phyloP scores from a whole-genome alignment of 345 rosid genomes.

The Trapa bicornis region DNA sequence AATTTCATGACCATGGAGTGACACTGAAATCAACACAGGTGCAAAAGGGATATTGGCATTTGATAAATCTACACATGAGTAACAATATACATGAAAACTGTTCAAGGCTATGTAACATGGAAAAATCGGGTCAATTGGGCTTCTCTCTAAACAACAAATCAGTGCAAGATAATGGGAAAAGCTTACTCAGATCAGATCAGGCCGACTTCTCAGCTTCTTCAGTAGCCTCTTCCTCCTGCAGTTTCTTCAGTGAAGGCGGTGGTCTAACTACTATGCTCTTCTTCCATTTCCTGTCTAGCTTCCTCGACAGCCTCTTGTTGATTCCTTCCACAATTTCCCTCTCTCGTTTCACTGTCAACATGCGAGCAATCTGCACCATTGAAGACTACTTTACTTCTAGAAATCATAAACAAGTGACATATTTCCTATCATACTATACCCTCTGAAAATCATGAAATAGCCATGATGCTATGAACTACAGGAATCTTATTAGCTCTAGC shows the following conservation, averaged over 20 bases:
- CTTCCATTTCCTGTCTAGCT: slow-evolving; percentile 84
- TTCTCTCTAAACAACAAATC: neutral
- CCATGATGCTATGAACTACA: neutral
- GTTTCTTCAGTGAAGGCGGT: slow-evolving; percentile 63
- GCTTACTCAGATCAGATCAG: slow-evolving; percentile 7
- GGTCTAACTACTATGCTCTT: slow-evolving; percentile 78
- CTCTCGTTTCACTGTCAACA: slow-evolving; percentile 78
- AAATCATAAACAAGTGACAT: neutral
- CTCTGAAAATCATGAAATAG: neutral
- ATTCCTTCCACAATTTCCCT: slow-evolving; percentile 90
- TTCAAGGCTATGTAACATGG: neutral
- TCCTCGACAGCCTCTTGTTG: slow-evolving; percentile 76
- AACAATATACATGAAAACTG: neutral
- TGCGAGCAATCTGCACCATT: slow-evolving; percentile 49
- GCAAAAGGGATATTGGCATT: neutral
- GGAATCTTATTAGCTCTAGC: neutral
- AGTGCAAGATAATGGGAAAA: neutral
- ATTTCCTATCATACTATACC: neutral
- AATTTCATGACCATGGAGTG: neutral
- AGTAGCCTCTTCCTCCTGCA: slow-evolving; percentile 79
- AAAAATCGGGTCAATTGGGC: neutral
- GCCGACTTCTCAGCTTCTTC: slow-evolving; percentile 62
- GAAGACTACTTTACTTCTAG: neutral
- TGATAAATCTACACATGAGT: neutral
- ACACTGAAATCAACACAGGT: neutral